These are phyloP conservation scores for Podospora pseudoanserina DNA, from an alignment of 495 filamentous ascomycete species.

Conservation along the genomic window DNA sequence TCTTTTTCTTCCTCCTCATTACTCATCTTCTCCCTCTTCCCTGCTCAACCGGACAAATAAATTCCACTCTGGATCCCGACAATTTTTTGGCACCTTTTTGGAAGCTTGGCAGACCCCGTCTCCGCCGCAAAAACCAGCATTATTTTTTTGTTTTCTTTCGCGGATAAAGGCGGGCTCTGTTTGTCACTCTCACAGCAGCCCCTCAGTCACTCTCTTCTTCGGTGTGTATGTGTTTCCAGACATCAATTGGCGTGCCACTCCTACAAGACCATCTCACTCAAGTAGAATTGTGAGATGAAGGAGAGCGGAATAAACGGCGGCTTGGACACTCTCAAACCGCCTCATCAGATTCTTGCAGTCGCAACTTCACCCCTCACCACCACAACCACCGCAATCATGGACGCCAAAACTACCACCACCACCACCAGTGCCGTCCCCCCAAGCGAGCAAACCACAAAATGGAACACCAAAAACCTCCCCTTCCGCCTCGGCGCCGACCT, in stretches of 20 bases:
- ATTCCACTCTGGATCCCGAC: not conserved
- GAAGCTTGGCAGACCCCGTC: not conserved
- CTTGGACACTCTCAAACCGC: conserved; percentile 6
- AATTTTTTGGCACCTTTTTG: not conserved
- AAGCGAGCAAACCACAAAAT: conserved; percentile 34
- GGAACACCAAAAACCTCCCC: conserved; percentile 75
- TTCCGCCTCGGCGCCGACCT: conserved; percentile 69
- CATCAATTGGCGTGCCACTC: not conserved
- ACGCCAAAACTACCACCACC: not conserved
- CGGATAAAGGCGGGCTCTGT: not conserved
- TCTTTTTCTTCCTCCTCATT: no score
- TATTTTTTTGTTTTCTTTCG: not conserved
- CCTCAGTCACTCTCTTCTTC: not conserved
- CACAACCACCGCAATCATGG: not conserved
- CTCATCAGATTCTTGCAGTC: not conserved
- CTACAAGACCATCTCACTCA: not conserved
- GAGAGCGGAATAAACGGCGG: conserved; percentile 8
- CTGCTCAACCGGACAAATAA: not conserved
- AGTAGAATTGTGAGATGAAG: conserved; percentile 12
- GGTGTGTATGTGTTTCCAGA: not conserved
- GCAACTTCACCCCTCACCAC: not conserved
- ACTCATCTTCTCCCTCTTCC: not conserved
- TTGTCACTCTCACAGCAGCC: conserved; percentile 1
- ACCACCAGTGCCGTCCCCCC: not conserved
- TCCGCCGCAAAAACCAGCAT: not conserved